These are phyloP conservation scores for Anthoceros angustus DNA, from an alignment of 225 moss, liverwort and hornwort species.

Conservation along the genomic window DNA sequence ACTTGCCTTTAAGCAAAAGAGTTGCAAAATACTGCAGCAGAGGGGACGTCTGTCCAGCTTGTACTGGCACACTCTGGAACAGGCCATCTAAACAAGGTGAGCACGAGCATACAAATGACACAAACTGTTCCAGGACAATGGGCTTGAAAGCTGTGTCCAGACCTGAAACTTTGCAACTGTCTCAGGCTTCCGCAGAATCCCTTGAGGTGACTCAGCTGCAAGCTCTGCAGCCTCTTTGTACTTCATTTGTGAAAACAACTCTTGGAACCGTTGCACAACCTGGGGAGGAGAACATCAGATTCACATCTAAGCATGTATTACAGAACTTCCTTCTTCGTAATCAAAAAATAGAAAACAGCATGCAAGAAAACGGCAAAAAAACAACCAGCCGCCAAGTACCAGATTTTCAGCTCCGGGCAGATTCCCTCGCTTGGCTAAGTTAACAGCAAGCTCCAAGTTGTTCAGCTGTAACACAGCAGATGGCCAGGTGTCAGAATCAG, in stretches of 20 bases:
- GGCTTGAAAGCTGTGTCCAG: neutral
- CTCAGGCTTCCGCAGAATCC: conserved; percentile 86
- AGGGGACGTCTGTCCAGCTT: conserved; percentile 89
- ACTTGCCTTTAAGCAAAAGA: conserved; percentile 78
- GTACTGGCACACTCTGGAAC: conserved; percentile 88
- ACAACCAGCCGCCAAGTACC: conserved; percentile 24
- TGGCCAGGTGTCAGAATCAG: neutral
- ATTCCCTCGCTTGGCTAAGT: conserved; percentile 89
- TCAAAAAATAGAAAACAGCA: neutral
- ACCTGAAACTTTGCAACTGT: conserved; percentile 97
- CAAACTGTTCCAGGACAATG: neutral
- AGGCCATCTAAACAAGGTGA: neutral
- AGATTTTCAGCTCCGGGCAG: conserved; percentile 86
- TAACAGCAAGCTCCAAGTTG: conserved; percentile 87
- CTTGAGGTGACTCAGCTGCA: conserved; percentile 97
- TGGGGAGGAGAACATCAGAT: conserved; percentile 16
- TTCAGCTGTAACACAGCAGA: conserved; percentile 44
- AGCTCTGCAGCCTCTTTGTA: conserved; percentile 98
- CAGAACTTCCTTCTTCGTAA: neutral
- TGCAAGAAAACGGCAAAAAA: neutral
- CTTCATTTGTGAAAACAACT: conserved; percentile 93
- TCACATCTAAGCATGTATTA: neutral
- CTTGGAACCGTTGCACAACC: conserved; percentile 99
- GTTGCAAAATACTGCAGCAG: conserved; percentile 94
- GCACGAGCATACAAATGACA: neutral